A percentile compares a stretch with the other conserved stretches of the same genome.
phyloP scores from a whole-genome alignment of 352 stramenopile genomes.

The Aphanomyces stellatus region DNA sequence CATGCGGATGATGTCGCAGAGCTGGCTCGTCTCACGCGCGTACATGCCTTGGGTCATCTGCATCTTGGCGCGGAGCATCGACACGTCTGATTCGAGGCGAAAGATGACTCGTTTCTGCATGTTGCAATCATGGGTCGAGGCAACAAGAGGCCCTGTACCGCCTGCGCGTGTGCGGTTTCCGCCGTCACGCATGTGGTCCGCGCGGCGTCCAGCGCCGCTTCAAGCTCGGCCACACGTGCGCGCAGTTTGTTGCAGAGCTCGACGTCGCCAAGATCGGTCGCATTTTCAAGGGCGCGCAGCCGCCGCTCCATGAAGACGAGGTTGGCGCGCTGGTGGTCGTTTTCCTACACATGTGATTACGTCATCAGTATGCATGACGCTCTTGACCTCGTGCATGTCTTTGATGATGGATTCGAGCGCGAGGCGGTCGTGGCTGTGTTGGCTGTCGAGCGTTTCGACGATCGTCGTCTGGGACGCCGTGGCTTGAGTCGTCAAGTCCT shows the following conservation, averaged over 20 bases:
- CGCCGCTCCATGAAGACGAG: constrained; percentile 25
- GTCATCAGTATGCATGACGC: no score
- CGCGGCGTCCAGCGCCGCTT: constrained; percentile 25
- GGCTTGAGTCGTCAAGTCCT: not conserved
- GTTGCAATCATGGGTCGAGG: not conserved
- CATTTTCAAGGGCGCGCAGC: constrained; percentile 25
- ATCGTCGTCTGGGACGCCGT: not conserved
- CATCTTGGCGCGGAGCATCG: constrained; percentile 20
- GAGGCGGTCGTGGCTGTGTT: not conserved
- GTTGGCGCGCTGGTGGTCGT: not conserved
- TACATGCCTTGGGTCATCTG: constrained; percentile 54
- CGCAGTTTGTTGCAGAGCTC: constrained; percentile 48
- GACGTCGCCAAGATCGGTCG: constrained; percentile 31
- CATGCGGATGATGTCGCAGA: constrained; percentile 34
- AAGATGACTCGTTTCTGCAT: not conserved
- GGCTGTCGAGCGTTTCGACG: not conserved
- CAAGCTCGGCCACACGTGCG: constrained; percentile 28
- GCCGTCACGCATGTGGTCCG: not conserved
- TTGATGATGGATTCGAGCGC: not conserved
- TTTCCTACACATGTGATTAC: not conserved
- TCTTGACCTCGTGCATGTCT: not conserved
- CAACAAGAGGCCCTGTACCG: not conserved
- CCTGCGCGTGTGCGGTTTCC: not conserved
- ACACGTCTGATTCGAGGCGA: constrained; percentile 2
- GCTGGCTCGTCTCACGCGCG: constrained; percentile 55